These are phyloP conservation scores for Cochlearia excelsa DNA, from an alignment of 345 rosid genomes.

Conservation along the genomic window DNA sequence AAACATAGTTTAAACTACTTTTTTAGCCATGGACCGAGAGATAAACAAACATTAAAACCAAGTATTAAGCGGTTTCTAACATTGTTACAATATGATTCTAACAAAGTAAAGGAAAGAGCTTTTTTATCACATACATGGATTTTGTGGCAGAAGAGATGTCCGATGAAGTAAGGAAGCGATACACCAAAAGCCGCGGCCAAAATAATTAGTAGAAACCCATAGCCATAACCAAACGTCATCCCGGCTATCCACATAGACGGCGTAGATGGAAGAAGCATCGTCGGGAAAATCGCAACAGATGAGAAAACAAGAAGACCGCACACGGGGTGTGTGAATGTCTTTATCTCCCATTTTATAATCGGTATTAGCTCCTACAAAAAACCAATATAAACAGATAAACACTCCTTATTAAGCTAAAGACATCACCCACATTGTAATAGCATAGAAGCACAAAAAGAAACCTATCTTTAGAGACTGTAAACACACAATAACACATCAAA, in stretches of 20 bases:
- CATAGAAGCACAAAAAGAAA: no score
- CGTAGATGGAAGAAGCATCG: constrained; percentile 74
- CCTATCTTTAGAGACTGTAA: no score
- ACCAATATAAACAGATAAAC: background rate
- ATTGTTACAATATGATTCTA: no score
- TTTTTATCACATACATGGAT: constrained; percentile 50
- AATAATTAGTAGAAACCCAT: constrained; percentile 76
- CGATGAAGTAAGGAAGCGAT: constrained; percentile 84
- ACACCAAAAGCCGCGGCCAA: constrained; percentile 65
- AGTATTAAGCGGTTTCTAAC: no score
- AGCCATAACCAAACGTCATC: constrained; percentile 93
- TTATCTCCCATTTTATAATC: constrained; percentile 82
- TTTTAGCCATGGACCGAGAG: no score
- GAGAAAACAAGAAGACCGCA: constrained; percentile 71
- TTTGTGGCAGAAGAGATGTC: constrained; percentile 71
- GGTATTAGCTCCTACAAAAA: constrained; percentile 74
- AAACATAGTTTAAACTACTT: background rate
- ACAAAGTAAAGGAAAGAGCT: no score
- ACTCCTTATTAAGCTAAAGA: background rate
- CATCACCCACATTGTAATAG: no score
- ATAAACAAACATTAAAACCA: no score
- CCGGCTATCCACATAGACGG: constrained; percentile 99
- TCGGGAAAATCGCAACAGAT: constrained; percentile 79
- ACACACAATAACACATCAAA: no score
- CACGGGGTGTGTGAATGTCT: constrained; percentile 73